phyloP scores from a whole-genome alignment of 768 basidiomycete species.

The Panellus pusillus region DNA sequence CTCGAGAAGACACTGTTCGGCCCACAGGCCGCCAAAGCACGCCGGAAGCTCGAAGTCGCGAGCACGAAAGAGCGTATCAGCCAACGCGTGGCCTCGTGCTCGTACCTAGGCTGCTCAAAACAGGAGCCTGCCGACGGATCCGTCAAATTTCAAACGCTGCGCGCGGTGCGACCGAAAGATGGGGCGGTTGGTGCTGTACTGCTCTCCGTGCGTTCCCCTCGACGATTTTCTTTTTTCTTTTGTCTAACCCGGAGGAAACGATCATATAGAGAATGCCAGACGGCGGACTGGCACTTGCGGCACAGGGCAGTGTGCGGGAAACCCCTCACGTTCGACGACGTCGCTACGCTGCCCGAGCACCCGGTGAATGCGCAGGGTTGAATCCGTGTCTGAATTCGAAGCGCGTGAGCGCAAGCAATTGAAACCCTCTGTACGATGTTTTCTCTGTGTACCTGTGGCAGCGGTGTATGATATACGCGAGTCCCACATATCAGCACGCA shows the following conservation, averaged over 20 bases:
- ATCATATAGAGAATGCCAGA: constrained; percentile 4
- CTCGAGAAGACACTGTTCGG: background rate
- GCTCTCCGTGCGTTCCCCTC: constrained; percentile 9
- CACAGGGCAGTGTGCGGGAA: constrained; percentile 13
- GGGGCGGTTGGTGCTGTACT: constrained; percentile 14
- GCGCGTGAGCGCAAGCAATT: no score
- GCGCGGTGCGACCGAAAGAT: constrained; percentile 8
- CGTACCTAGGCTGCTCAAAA: constrained; percentile 8
- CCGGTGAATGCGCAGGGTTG: no score
- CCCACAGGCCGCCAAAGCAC: background rate
- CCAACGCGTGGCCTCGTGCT: constrained; percentile 7
- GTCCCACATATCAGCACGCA: no score
- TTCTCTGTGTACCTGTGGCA: no score
- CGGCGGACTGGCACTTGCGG: constrained; percentile 5
- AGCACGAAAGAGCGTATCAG: background rate
- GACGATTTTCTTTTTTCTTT: background rate
- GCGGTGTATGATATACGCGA: no score
- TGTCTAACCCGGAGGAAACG: background rate
- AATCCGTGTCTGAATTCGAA: no score
- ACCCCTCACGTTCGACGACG: constrained; percentile 2
- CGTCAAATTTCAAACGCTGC: constrained; percentile 8
- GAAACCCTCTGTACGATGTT: no score
- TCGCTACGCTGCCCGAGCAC: no score
- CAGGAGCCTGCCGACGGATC: background rate
- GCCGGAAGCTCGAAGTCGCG: background rate